Conservation (phyloP, 345 rosid genomes). For the Noccaea bulbosa region DNA sequence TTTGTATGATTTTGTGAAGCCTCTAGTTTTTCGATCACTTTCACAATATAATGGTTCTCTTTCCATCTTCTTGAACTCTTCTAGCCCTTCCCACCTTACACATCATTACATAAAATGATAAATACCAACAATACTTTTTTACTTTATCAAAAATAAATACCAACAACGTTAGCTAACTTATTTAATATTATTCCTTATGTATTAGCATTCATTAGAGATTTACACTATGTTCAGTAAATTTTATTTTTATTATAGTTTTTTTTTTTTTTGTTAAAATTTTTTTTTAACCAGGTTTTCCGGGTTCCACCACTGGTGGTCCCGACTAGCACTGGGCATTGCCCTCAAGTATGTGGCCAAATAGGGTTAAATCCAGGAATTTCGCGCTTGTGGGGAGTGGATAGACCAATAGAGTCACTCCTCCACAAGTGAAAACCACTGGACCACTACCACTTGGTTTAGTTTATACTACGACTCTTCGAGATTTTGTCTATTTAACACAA, state of each 20-base stretch:
- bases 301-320: too few relatives aligned
- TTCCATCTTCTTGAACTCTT: constrained; percentile 45
- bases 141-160: too few relatives aligned
- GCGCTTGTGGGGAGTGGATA: too few relatives aligned
- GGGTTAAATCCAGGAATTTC: too few relatives aligned
- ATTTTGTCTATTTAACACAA: neutral
- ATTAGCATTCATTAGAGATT: neutral
- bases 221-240: neutral
- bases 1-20: constrained; percentile 71
- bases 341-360: too few relatives aligned
- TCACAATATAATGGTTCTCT: constrained; percentile 69
- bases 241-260: neutral
- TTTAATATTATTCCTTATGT: constrained; percentile 18
- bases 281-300: too few relatives aligned
- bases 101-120: constrained; percentile 1
- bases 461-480: neutral
- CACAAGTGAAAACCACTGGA: too few relatives aligned
- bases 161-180: constrained; percentile 23
- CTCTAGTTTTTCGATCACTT: constrained; percentile 46
- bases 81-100: constrained; percentile 79
- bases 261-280: too few relatives aligned
- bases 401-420: too few relatives aligned
- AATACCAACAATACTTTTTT: too few relatives aligned
- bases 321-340: too few relatives aligned
- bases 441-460: too few relatives aligned